Evolutionary conservation across 495 filamentous ascomycete genomes (phyloP).

Genomic region (Trichoderma gamsii): DNA sequence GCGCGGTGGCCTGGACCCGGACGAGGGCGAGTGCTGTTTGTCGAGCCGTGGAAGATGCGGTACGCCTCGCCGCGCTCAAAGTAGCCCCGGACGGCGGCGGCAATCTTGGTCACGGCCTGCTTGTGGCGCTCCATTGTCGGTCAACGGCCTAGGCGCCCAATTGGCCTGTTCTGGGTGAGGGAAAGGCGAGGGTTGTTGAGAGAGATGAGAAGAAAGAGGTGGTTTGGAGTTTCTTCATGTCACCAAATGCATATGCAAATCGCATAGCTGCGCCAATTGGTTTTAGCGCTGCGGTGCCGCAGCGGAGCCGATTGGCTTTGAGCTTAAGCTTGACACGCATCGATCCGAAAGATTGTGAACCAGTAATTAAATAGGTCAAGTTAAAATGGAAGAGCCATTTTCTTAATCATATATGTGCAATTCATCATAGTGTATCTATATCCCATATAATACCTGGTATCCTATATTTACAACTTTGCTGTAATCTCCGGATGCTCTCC

Average conservation of each 20-base stretch:
- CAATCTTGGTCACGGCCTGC: constrained; percentile 39
- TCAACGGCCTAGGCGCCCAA: not conserved
- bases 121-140: constrained; percentile 41
- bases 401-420: no score
- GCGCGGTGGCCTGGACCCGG: constrained; percentile 21
- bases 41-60: constrained; percentile 72
- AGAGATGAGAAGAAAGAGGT: not conserved
- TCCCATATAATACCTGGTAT: not conserved
- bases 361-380: no score
- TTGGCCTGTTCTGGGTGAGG: not conserved
- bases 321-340: not conserved
- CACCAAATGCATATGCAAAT: not conserved
- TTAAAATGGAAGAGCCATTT: no score
- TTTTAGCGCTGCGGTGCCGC: not conserved
- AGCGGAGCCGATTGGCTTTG: not conserved
- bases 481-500: not conserved
- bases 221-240: not conserved
- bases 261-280: not conserved
- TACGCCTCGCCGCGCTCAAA: constrained; percentile 56
- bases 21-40: constrained; percentile 60
- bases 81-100: constrained; percentile 47
- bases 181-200: not conserved
- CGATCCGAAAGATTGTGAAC: no score
- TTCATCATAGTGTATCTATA: no score
- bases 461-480: not conserved